These are phyloP conservation scores for Diaporthe sp. DNA, from an alignment of 2,329 filamentous ascomycete species.

Conservation along the genomic window DNA sequence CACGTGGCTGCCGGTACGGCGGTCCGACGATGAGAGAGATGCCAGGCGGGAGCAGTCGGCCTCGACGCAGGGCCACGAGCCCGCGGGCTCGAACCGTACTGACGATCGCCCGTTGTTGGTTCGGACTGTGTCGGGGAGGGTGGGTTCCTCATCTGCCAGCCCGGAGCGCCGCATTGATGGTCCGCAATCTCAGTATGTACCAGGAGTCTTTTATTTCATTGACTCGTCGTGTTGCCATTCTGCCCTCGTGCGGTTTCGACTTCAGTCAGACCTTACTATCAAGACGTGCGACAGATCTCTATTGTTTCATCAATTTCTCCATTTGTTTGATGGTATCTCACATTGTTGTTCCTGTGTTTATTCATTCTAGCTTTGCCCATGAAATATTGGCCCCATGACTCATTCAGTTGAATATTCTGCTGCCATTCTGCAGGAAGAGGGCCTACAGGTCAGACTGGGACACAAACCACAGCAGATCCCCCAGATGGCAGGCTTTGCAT, in stretches of 20 bases:
- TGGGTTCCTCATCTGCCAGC: neutral
- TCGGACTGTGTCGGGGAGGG: neutral
- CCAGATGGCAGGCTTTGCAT: neutral
- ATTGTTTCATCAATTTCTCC: neutral
- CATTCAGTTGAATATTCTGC: neutral
- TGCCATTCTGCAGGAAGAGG: too few species aligned
- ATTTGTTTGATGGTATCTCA: too few species aligned
- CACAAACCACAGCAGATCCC: too few species aligned
- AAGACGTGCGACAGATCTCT: neutral
- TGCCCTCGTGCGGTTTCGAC: neutral
- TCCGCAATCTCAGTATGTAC: neutral
- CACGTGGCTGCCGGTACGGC: constrained; percentile 52
- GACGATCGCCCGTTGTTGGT: neutral
- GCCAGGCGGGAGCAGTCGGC: neutral
- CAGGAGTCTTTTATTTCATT: neutral
- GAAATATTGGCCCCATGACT: too few species aligned
- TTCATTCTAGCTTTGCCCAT: too few species aligned
- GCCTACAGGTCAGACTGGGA: neutral
- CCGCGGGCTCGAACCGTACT: neutral
- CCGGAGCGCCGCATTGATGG: neutral
- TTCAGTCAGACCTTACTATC: neutral
- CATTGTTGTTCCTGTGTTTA: too few species aligned
- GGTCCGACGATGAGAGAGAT: constrained; percentile 45
- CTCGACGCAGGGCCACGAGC: neutral
- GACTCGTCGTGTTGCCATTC: neutral